phyloP scores from a whole-genome alignment of 768 basidiomycete genomes.

The Lepiota venenata region DNA sequence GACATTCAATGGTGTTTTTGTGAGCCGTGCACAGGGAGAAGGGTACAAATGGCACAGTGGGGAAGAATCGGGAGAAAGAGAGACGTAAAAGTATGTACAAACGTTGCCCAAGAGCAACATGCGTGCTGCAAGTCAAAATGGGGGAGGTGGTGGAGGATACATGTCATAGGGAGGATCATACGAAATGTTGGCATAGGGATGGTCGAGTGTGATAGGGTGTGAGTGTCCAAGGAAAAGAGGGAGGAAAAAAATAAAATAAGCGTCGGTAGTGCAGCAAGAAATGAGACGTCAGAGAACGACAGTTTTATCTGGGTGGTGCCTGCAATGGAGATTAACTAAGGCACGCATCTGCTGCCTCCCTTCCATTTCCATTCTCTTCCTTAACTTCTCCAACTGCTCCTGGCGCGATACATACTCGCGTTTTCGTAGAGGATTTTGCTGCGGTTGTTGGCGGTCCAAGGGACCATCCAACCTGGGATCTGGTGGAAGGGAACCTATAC shows the following conservation, averaged over 20 bases:
- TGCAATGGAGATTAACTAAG: slow-evolving; percentile 29
- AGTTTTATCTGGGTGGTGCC: slow-evolving; percentile 31
- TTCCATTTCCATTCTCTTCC: slow-evolving; percentile 47
- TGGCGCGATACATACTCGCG: slow-evolving; percentile 57
- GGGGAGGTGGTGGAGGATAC: slow-evolving; percentile 1
- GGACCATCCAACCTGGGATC: slow-evolving; percentile 6
- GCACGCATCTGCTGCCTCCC: slow-evolving; percentile 24
- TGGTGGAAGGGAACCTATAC: neutral
- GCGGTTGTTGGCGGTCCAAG: neutral
- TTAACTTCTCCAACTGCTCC: slow-evolving; percentile 64
- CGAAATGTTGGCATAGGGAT: slow-evolving; percentile 6
- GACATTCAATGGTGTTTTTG: slow-evolving; percentile 17
- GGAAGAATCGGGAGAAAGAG: neutral
- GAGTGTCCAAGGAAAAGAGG: slow-evolving; percentile 17
- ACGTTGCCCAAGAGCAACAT: neutral
- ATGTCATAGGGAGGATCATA: neutral
- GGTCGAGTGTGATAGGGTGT: neutral
- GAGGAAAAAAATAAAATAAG: slow-evolving; percentile 19
- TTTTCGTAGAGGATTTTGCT: slow-evolving; percentile 10
- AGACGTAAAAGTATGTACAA: slow-evolving; percentile 5
- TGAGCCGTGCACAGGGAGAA: slow-evolving; percentile 11
- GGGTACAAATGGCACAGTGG: slow-evolving; percentile 3
- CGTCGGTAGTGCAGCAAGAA: neutral
- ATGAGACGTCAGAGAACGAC: slow-evolving; percentile 39
- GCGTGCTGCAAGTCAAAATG: slow-evolving; percentile 13